Evolutionary conservation across 2,329 filamentous ascomycete species (phyloP).

Genomic region (Zymoseptoria brevis): DNA sequence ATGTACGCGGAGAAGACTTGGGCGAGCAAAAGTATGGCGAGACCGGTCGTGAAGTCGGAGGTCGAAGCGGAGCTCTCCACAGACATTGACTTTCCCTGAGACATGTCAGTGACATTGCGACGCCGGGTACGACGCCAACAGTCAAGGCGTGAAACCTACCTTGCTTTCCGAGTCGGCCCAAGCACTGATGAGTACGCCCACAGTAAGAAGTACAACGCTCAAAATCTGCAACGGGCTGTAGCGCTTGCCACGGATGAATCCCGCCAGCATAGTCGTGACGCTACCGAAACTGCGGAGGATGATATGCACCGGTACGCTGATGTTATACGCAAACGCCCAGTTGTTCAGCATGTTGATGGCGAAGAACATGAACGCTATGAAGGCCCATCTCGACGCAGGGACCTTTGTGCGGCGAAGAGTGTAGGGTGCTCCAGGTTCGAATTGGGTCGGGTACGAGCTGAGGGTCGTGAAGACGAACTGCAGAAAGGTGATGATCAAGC

Average conservation of each 20-base stretch:
- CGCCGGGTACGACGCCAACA: not conserved
- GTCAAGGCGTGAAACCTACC: slow-evolving; percentile 41
- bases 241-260: slow-evolving; percentile 74
- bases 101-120: slow-evolving; percentile 8
- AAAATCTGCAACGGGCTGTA: slow-evolving; percentile 74
- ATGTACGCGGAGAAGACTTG: slow-evolving; percentile 88
- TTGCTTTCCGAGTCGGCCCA: slow-evolving; percentile 84
- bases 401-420: slow-evolving; percentile 72
- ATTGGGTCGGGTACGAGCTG: slow-evolving; percentile 39
- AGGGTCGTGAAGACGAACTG: slow-evolving; percentile 58
- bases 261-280: slow-evolving; percentile 90
- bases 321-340: slow-evolving; percentile 93
- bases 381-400: slow-evolving; percentile 73
- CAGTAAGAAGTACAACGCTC: slow-evolving; percentile 73
- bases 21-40: slow-evolving; percentile 75
- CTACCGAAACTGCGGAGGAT: slow-evolving; percentile 92
- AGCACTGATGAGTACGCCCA: slow-evolving; percentile 79
- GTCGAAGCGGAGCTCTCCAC: slow-evolving; percentile 33
- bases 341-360: slow-evolving; percentile 95
- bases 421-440: slow-evolving; percentile 52
- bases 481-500: slow-evolving; percentile 51
- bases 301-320: slow-evolving; percentile 93
- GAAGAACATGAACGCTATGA: slow-evolving; percentile 88
- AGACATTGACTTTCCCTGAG: slow-evolving; percentile 37
- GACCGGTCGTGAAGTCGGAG: slow-evolving; percentile 57